Evolutionary conservation across 805 yeast species (phyloP), one percentile per base, ranked within the genome.

Genomic region (Vanderwaltozyma polyspora): DNA sequence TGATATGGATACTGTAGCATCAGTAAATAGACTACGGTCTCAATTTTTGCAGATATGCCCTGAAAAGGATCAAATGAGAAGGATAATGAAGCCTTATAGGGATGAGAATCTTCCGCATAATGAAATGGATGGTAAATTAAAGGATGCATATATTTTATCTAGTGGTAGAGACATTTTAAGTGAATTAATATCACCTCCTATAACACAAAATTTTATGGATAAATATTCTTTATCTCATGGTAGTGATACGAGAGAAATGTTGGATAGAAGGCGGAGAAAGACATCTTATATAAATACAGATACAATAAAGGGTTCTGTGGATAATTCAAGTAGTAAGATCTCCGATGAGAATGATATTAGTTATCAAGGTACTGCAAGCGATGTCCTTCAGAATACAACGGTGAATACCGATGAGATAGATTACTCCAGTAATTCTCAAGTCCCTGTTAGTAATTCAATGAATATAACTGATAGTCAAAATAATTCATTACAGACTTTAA

Each of bases 181-280:
- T 3, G 37, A 40, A 11, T 31, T 53, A 21, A 49, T 51, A 25
- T 56, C 61, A 3, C 60, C 60, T 3, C 60, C 61, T 0, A 46
- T 55, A 8, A 39, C 53, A 1, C 40, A 38, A 14, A 39, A 41
- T 29, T 44, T 38, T 21, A 44, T 51, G 45, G 51, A 48, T 3
- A 36, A 36, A 21, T 47, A 44, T 22, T 16, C 21, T 13, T 13
- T 31, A 15, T 19, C 27, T 19, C 21, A 24, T 12, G 36, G 28
- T 24, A 27, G 16, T 18, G n/a, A n/a, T n/a, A n/a, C n/a, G n/a
- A n/a, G n/a, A n/a, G n/a, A n/a, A n/a, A n/a, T n/a, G n/a, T n/a
- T n/a, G n/a, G n/a, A n/a, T n/a, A 21, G 23, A 21, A 21, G 23
- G 10, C 7, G 23, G 23, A 21, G 23, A 21, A 10, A 10, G 10